These are phyloP conservation scores for Boechera stricta DNA, from an alignment of 345 rosid species.

Conservation along the genomic window DNA sequence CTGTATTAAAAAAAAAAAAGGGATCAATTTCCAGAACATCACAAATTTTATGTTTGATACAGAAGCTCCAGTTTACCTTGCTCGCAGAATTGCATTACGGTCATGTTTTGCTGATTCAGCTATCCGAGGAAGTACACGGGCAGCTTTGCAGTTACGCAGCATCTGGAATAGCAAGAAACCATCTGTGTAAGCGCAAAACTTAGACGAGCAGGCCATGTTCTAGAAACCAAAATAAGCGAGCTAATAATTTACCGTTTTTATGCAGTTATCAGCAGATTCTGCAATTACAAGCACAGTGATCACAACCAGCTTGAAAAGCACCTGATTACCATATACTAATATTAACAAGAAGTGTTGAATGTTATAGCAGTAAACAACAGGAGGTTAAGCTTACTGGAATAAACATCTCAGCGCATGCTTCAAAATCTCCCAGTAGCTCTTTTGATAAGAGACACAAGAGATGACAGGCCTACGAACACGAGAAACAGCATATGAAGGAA, in stretches of 20 bases:
- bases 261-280: constrained; percentile 99
- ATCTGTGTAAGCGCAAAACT: constrained; percentile 43
- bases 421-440: constrained; percentile 97
- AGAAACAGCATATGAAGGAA: constrained; percentile 30
- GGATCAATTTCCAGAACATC: constrained; percentile 29
- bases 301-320: constrained; percentile 99
- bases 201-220: constrained; percentile 26
- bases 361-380: constrained; percentile 14
- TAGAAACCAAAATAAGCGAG: constrained; percentile 17
- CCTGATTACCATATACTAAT: constrained; percentile 69
- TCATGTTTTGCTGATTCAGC: constrained; percentile 94
- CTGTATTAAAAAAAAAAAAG: constrained; percentile 51
- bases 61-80: constrained; percentile 60
- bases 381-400: constrained; percentile 74
- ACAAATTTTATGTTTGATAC: constrained; percentile 17
- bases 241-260: constrained; percentile 72
- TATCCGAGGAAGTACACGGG: constrained; percentile 91
- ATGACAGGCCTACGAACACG: constrained; percentile 77
- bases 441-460: constrained; percentile 91
- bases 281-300: constrained; percentile 99
- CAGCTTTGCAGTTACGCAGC: constrained; percentile 94
- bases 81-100: constrained; percentile 85
- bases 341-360: constrained; percentile 42
- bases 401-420: constrained; percentile 90
- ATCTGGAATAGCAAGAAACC: constrained; percentile 60